These are phyloP conservation scores for Lipomyces kockii DNA, from an alignment of 805 yeast genomes.

Conservation along the genomic window DNA sequence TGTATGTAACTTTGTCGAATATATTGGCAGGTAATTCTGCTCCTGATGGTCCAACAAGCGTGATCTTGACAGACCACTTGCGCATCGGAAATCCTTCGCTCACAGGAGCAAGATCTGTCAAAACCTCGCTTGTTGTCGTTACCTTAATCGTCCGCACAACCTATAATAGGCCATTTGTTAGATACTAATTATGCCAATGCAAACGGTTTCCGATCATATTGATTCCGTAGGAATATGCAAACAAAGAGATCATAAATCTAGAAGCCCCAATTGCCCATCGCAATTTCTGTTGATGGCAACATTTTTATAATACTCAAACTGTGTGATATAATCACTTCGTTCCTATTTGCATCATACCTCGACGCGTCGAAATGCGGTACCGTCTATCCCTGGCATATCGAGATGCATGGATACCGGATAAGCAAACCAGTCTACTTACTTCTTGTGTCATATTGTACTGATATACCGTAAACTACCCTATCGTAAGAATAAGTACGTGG, in stretches of 20 bases:
- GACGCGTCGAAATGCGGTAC: background rate
- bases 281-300: background rate
- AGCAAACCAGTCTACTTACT: slow-evolving; percentile 5
- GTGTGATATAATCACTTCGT: background rate
- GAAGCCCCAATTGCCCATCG: background rate
- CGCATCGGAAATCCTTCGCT: slow-evolving; percentile 94
- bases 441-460: slow-evolving; percentile 13
- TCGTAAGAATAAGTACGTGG: background rate
- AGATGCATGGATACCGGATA: background rate
- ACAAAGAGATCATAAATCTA: background rate
- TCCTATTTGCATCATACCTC: background rate
- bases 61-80: slow-evolving; percentile 83
- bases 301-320: background rate
- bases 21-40: slow-evolving; percentile 82
- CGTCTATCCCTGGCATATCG: background rate
- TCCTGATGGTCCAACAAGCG: slow-evolving; percentile 77
- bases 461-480: background rate
- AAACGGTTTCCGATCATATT: background rate
- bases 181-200: background rate
- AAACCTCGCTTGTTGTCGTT: slow-evolving; percentile 49
- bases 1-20: slow-evolving; percentile 90
- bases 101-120: slow-evolving; percentile 80
- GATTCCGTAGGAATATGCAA: background rate
- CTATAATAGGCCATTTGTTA: slow-evolving; percentile 15
- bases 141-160: slow-evolving; percentile 33